Evolutionary conservation across 2,329 filamentous ascomycete genomes (phyloP).

Genomic region (Blastomyces parvus): DNA sequence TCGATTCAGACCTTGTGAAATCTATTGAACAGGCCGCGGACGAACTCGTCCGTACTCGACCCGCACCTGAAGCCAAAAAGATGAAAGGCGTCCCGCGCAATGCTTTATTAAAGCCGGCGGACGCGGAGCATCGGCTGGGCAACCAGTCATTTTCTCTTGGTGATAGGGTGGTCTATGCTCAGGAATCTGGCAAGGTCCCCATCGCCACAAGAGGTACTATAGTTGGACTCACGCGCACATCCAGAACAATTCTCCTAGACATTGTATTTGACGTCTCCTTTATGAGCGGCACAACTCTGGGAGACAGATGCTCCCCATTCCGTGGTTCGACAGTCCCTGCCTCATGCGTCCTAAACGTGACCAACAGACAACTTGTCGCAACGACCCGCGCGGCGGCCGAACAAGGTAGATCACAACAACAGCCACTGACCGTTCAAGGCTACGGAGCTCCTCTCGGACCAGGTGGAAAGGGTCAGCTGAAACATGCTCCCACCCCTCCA

Average conservation of each 20-base stretch:
- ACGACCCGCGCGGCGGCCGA: constrained; percentile 32
- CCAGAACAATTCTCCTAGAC: constrained; percentile 73
- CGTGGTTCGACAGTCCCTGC: constrained; percentile 83
- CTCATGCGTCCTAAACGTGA: constrained; percentile 81
- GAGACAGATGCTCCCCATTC: constrained; percentile 85
- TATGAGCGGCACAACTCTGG: constrained; percentile 91
- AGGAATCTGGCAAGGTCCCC: constrained; percentile 86
- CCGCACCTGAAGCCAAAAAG: constrained; percentile 53
- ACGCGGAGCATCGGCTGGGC: constrained; percentile 86
- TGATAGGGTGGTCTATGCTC: constrained; percentile 85
- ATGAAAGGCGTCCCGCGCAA: constrained; percentile 74
- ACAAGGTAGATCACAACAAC: constrained; percentile 39
- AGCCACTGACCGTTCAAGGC: constrained; percentile 44
- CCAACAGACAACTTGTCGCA: constrained; percentile 68
- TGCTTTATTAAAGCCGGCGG: constrained; percentile 82
- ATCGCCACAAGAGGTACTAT: constrained; percentile 88
- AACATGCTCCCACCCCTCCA: constrained; percentile 46
- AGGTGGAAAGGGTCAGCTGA: constrained; percentile 52
- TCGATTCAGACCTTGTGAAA: constrained; percentile 83
- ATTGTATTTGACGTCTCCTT: constrained; percentile 90
- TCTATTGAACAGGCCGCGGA: constrained; percentile 70
- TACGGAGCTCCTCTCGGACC: constrained; percentile 50
- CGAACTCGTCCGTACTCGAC: constrained; percentile 43
- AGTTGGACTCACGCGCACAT: constrained; percentile 83
- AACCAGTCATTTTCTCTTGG: constrained; percentile 76